Base-by-base conservation (phyloP, 305 asterid genomes). In the Fraxinus angustifolia region DNA sequence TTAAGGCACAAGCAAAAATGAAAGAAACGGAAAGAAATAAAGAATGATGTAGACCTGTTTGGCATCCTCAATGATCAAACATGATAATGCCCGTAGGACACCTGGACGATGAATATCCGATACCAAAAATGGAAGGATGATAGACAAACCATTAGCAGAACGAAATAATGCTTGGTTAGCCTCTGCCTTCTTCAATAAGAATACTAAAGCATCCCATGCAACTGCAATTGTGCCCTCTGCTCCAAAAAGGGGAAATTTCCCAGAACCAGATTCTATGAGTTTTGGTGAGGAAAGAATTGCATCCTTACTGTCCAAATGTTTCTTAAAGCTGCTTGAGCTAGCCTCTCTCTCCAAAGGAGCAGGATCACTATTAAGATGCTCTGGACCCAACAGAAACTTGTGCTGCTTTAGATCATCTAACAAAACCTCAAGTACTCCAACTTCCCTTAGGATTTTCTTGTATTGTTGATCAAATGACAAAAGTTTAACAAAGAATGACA, bases 351-450 rank as follows among this genome's bases (percentile, higher is more conserved):
- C 98, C 86, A 87, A 56, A 23, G 86, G 90, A 87, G 86, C 85
- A 80, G 85, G 89, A 77, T 89, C 94, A 82, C 81, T 68, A 36
- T 80, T 80, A 75, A 84, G 89, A 89, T 92, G 94, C 85, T 92
- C 98, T 3, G 96, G 88, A 73, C 91, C 97, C 60, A 86, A 70
- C 21, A 31, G 91, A 88, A 93, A 90, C 83, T 88, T 94, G 85
- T 94, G 97, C 90, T 93, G 96, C 90, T 93, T 96, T 79, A 96
- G 89, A 91, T 96, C 99, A 88, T 96, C 99, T 80, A 96, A 89
- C 82, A 96, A 87, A 88, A 96, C 98, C 91, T 93, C 98, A 87
- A 94, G 89, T 84, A 94, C 94, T 68, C 99, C 98, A 84, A 93
- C 98, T 86, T 94, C 98, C 83, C 98, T 91, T 48, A 94, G 89